These are phyloP conservation scores for Tricholoma furcatifolium DNA, from an alignment of 768 basidiomycete genomes.

Conservation along the genomic window DNA sequence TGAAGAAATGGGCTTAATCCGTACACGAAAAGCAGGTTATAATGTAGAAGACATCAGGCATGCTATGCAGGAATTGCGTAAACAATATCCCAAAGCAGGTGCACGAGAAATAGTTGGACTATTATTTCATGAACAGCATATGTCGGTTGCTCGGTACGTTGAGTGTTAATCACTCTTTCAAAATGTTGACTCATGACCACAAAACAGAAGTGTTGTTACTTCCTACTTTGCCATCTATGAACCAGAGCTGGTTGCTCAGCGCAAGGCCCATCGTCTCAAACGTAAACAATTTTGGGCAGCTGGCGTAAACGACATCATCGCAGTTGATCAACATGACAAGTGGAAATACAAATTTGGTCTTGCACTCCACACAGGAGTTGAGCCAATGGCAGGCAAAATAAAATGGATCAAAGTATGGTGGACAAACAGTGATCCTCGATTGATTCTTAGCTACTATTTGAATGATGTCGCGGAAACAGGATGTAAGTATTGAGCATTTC, in stretches of 20 bases:
- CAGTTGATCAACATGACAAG: conserved; percentile 44
- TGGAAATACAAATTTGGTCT: conserved; percentile 36
- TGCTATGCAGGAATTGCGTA: conserved; percentile 14
- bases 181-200: neutral
- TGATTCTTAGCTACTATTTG: conserved; percentile 28
- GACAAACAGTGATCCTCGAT: conserved; percentile 26
- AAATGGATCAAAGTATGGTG: conserved; percentile 34
- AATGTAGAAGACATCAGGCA: conserved; percentile 20
- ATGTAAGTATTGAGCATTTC: conserved; percentile 18
- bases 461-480: conserved; percentile 17
- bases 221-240: conserved; percentile 9
- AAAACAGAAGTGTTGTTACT: neutral
- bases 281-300: conserved; percentile 31
- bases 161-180: too few relatives aligned
- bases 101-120: conserved; percentile 20
- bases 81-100: conserved; percentile 25
- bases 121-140: conserved; percentile 22
- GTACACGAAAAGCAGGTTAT: conserved; percentile 19
- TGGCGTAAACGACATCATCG: conserved; percentile 35
- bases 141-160: conserved; percentile 23
- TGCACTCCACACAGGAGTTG: conserved; percentile 26
- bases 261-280: conserved; percentile 11
- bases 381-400: conserved; percentile 26
- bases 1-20: conserved; percentile 16
- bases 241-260: conserved; percentile 14